Base-by-base conservation (phyloP, 805 yeast genomes). In the Candida ortonii region DNA sequence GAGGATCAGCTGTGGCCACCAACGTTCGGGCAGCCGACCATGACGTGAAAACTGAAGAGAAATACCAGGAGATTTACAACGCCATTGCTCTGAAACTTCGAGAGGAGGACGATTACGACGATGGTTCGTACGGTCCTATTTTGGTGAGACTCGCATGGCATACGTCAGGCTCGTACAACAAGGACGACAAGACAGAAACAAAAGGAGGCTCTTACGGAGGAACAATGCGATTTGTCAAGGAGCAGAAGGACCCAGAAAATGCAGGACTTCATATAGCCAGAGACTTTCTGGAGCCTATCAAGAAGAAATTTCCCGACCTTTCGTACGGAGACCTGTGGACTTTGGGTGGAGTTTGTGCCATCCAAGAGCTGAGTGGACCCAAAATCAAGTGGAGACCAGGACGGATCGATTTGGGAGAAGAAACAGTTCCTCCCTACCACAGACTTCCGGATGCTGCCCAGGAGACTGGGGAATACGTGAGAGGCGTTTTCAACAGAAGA, bases 291-390 rank as follows among this genome's bases (percentile, higher is more conserved):
- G 71, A 71, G 49, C 74, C 79, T 22, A 62, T 80, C 50, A 68
- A 69, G 49, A 61, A 59, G 27, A 65, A 73, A 52, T 76, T 65
- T 61, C 84, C 86, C 8, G 73, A 76, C 64, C 62, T 80, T 36
- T 66, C 79, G 10, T 70, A 77, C 53, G 80, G 84, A 24, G 88
- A 80, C 55, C 68, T 81, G 47, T 79, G 83, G 79, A 80, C 87
- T 7, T 60, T 80, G 21, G 84, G 76, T n/a, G 87, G 86, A 22
- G 81, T 73, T 30, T 70, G 64, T 18, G 81, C 80, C 13, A 58
- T 80, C 32, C 83, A 80, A 59, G 78, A 68, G 41, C 58, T 77
- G 67, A 76, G 71, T 25, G 87, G 87, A 10, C 87, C 87, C 28
- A 61, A 61, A 59, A 76, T 64, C 57, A 67, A 50, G 50, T 76